A percentile compares a stretch with the other conserved stretches of the same genome.
Evolutionary conservation across 2,329 filamentous ascomycete genomes (phyloP).

Genomic region (Aspergillus sp.): DNA sequence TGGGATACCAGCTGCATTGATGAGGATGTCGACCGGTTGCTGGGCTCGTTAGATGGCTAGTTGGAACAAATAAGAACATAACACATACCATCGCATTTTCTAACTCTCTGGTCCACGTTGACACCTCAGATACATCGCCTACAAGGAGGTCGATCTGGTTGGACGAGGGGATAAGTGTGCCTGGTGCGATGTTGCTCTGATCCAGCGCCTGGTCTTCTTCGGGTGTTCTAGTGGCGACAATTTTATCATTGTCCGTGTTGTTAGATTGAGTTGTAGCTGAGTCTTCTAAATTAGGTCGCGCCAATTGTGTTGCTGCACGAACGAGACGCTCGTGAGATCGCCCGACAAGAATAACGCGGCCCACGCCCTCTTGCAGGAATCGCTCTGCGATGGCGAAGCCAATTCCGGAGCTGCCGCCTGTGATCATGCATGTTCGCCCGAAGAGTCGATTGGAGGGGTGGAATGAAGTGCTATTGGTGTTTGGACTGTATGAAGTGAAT

Average conservation of each 20-base stretch:
- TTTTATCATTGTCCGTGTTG: not conserved
- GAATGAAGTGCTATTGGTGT: slow-evolving; percentile 3
- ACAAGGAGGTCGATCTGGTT: slow-evolving; percentile 31
- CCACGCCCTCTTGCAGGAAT: slow-evolving; percentile 64
- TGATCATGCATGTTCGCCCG: slow-evolving; percentile 55
- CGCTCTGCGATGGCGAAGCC: slow-evolving; percentile 65
- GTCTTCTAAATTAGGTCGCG: not conserved
- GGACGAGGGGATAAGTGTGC: slow-evolving; percentile 15
- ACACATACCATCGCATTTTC: slow-evolving; percentile 39
- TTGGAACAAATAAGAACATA: no score
- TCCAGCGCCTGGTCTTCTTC: slow-evolving; percentile 17
- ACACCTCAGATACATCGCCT: slow-evolving; percentile 39
- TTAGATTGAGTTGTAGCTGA: not conserved
- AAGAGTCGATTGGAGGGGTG: slow-evolving; percentile 27
- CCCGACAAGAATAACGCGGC: slow-evolving; percentile 60
- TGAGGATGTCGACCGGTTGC: slow-evolving; percentile 57
- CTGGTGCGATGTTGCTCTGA: not conserved
- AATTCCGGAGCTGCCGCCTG: slow-evolving; percentile 70
- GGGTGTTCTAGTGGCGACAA: slow-evolving; percentile 20
- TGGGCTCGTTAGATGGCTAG: slow-evolving; percentile 11
- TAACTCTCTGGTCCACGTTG: slow-evolving; percentile 35
- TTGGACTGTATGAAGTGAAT: slow-evolving; percentile 10
- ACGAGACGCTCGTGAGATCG: slow-evolving; percentile 52
- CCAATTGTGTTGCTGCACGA: slow-evolving; percentile 32
- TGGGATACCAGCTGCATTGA: slow-evolving; percentile 77